Percentiles rank a stretch among this genome's conserved stretches.
Conservation (phyloP, 2,329 filamentous ascomycete species). For the Colletotrichum tropicicola region DNA sequence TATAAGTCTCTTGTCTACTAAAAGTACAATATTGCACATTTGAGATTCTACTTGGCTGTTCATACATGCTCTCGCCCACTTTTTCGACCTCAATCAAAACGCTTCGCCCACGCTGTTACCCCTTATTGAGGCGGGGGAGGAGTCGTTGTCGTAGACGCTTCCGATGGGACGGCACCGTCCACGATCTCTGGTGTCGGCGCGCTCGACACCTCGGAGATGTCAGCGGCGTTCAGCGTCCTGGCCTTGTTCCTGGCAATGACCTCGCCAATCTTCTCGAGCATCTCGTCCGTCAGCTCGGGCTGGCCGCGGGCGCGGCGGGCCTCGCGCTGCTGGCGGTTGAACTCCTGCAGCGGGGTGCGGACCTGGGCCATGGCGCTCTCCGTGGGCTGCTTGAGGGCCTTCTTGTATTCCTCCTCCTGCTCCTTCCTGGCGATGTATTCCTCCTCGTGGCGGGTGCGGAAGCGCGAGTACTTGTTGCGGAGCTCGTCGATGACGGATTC, state of each 20-base stretch:
- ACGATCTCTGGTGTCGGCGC: background rate
- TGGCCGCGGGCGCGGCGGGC: conserved; percentile 61
- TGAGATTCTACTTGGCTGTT: conserved; percentile 25
- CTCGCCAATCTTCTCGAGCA: conserved; percentile 70
- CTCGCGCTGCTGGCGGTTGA: conserved; percentile 63
- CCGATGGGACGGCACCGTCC: background rate
- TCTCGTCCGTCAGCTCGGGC: conserved; percentile 64
- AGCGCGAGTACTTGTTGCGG: conserved; percentile 82
- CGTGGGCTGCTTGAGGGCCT: conserved; percentile 66
- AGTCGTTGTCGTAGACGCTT: background rate
- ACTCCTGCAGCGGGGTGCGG: conserved; percentile 67
- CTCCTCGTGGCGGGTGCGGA: conserved; percentile 81
- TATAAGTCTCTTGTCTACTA: conserved; percentile 19
- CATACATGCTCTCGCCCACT: conserved; percentile 7
- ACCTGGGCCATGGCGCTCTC: conserved; percentile 58
- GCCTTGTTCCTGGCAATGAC: conserved; percentile 66
- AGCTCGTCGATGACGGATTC: conserved; percentile 83
- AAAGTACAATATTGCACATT: conserved; percentile 34
- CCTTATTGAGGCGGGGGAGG: conserved; percentile 21
- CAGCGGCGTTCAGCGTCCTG: conserved; percentile 47
- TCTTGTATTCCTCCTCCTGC: conserved; percentile 60
- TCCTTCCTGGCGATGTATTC: conserved; percentile 75
- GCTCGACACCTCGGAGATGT: conserved; percentile 41
- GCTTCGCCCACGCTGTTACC: background rate
- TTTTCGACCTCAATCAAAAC: background rate